Percentiles rank a stretch among this genome's conserved stretches.
Evolutionary conservation across 129 eudicot genomes (phyloP).

Genomic region (Gnaphalium uliginosum): DNA sequence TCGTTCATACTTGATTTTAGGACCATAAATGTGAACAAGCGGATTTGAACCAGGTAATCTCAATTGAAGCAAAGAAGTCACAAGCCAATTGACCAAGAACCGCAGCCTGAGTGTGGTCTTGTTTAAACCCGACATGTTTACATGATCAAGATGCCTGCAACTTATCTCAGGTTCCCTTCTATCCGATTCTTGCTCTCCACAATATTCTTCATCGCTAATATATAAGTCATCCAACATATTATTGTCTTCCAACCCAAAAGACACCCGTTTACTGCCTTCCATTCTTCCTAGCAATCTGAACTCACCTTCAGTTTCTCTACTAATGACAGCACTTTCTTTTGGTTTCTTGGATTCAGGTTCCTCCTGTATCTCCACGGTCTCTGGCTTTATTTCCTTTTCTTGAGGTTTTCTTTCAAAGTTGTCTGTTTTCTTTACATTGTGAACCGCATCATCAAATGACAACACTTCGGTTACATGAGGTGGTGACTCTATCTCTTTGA

Average conservation of each 20-base stretch:
- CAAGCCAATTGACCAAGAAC: conserved; percentile 45
- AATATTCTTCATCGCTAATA: conserved; percentile 36
- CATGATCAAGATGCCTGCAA: conserved; percentile 47
- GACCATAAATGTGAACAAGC: conserved; percentile 47
- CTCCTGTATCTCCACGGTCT: conserved; percentile 31
- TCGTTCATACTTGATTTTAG: conserved; percentile 45
- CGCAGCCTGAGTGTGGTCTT: conserved; percentile 42
- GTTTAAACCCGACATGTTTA: conserved; percentile 45
- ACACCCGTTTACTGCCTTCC: conserved; percentile 44
- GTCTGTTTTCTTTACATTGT: conserved; percentile 37
- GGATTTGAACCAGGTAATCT: conserved; percentile 31
- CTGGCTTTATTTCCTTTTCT: conserved; percentile 20
- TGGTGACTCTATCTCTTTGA: conserved; percentile 25
- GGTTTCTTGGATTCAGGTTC: conserved; percentile 38
- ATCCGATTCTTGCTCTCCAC: conserved; percentile 39
- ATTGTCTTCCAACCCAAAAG: conserved; percentile 34
- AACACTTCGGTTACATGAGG: conserved; percentile 20
- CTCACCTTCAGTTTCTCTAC: conserved; percentile 45
- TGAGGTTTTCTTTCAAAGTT: conserved; percentile 18
- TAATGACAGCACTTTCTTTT: conserved; percentile 39
- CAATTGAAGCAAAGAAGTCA: conserved; percentile 40
- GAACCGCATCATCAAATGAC: conserved; percentile 46
- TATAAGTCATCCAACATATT: conserved; percentile 36
- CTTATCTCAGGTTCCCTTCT: conserved; percentile 43
- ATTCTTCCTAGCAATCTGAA: conserved; percentile 43